A percentile compares a stretch with the other conserved stretches of the same genome.
These are phyloP conservation scores for Copromyces sp. DNA, from an alignment of 495 filamentous ascomycete species.

Conservation along the genomic window DNA sequence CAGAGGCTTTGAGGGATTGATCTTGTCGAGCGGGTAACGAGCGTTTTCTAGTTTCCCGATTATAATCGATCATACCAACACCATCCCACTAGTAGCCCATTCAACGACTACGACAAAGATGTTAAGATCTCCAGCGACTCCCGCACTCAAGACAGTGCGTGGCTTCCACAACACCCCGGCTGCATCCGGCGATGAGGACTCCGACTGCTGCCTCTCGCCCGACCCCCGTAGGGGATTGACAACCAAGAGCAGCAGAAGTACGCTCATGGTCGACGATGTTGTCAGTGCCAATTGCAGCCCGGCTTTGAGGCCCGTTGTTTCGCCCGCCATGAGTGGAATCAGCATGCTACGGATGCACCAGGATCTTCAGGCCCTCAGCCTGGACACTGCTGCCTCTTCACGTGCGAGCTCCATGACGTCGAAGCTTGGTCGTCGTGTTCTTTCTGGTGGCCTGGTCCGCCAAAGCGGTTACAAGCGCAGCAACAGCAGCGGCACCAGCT, in stretches of 20 bases:
- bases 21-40: neutral
- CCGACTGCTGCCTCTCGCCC: conserved; percentile 46
- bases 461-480: conserved; percentile 18
- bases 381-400: conserved; percentile 31
- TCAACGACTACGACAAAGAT: neutral
- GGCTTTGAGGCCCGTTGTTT: conserved; percentile 45
- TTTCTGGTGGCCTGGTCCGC: conserved; percentile 6
- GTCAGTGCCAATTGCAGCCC: conserved; percentile 53
- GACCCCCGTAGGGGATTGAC: conserved; percentile 25
- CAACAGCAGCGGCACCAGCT: conserved; percentile 20
- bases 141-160: conserved; percentile 62
- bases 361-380: conserved; percentile 49
- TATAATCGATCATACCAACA: neutral
- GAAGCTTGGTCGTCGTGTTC: conserved; percentile 25
- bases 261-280: conserved; percentile 38
- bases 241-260: conserved; percentile 16
- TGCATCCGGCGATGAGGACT: conserved; percentile 78
- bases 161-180: conserved; percentile 66
- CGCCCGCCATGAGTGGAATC: conserved; percentile 53
- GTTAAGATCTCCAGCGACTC: conserved; percentile 32
- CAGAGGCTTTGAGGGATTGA: conserved; percentile 1
- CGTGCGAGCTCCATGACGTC: conserved; percentile 32
- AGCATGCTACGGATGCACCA: conserved; percentile 69
- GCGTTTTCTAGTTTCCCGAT: neutral
- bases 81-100: neutral